Evolutionary conservation across 441 rosid genomes (phyloP), one percentile per base, ranked within the genome.

Genomic region (Populus hybrid): DNA sequence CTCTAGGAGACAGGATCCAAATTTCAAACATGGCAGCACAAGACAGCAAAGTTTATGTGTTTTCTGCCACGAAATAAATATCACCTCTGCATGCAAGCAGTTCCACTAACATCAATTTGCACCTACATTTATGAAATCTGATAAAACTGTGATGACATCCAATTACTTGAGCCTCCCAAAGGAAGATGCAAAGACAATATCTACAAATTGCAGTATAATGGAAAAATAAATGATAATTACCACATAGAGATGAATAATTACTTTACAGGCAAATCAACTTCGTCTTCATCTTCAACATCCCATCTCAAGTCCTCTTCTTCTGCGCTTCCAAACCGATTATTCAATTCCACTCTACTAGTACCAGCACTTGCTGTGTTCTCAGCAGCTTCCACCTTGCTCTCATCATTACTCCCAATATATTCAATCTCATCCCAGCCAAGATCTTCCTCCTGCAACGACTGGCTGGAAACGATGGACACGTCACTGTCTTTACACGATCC

Each of bases 361-460:
- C 91, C 90, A 63, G 87, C 93, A 73, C 77, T 75, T 10, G 79
- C 78, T 18, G 75, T 75, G 14, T 79, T 79, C 20, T 72, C 63
- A 30, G 67, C 84, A 35, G 38, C 38, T 35, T 35, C 38, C 38
- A 35, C 38, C 83, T 82, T 94, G 88, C 90, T 92, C 74, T 84
- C 91, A 72, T 94, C 97, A 46, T 92, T 90, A 84, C 92, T 80
- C 83, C 94, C 92, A 75, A 95, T 86, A 85, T 91, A 98, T 86
- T 92, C 98, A 67, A 95, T 92, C 88, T 95, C 99, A 73, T 94
- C 99, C 99, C 99, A 95, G 30, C 90, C 99, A 70, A 94, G 91
- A 71, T 92, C 97, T 32, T 87, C 93, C 50, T 73, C 91, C 75
- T 87, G 84, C 79, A 87, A 35, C 8, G 38, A 78, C 46, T 74